A percentile compares a stretch with the other conserved stretches of the same genome.
Conservation (phyloP, 345 rosid genomes). For the Salix koriyanagi region DNA sequence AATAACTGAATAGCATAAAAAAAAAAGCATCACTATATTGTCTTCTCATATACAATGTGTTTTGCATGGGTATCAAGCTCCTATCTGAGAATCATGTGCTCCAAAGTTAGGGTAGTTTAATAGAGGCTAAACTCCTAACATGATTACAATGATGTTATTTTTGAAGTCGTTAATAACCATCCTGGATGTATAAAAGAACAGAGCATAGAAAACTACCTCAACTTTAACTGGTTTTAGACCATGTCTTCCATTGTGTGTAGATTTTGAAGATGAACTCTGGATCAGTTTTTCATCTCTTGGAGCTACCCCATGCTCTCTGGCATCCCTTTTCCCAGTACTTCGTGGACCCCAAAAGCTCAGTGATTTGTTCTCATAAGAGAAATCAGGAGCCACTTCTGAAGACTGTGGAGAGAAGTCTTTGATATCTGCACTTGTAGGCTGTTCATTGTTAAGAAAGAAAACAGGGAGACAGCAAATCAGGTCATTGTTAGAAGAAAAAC, state of each 20-base stretch:
- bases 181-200: neutral
- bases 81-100: neutral
- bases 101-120: neutral
- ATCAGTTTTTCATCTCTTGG: conserved; percentile 4
- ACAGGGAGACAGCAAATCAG: conserved; percentile 13
- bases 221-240: conserved; percentile 8
- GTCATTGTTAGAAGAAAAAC: neutral
- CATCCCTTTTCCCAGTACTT: conserved; percentile 11
- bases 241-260: conserved; percentile 15
- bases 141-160: neutral
- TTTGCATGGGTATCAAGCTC: neutral
- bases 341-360: neutral
- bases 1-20: neutral
- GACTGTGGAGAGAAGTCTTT: conserved; percentile 4
- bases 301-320: conserved; percentile 11
- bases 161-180: neutral
- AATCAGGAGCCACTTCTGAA: conserved; percentile 18
- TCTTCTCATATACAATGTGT: neutral
- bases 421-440: conserved; percentile 16
- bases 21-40: neutral
- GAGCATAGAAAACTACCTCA: conserved; percentile 12
- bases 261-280: conserved; percentile 17
- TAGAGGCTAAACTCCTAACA: neutral
- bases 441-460: conserved; percentile 12
- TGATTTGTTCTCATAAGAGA: conserved; percentile 13